Evolutionary conservation across 2,329 filamentous ascomycete genomes (phyloP).

Genomic region (Arthroderma sp.): DNA sequence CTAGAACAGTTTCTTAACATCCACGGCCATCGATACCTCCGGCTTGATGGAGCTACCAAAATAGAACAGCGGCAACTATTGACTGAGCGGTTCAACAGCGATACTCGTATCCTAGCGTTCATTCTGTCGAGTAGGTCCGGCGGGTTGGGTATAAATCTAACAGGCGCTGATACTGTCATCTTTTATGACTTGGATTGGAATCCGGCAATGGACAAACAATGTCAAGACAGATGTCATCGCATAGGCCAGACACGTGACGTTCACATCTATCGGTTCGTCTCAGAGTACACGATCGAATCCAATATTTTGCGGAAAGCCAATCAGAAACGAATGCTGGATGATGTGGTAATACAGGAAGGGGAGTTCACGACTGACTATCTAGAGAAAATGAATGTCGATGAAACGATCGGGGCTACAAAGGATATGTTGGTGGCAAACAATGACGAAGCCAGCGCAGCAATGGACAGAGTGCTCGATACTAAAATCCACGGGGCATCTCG

Average conservation of each 20-base stretch:
- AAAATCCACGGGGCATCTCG: constrained; percentile 52
- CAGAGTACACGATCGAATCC: constrained; percentile 89
- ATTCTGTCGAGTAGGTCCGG: constrained; percentile 91
- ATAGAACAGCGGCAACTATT: constrained; percentile 91
- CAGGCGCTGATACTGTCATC: constrained; percentile 92
- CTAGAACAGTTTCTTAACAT: constrained; percentile 97
- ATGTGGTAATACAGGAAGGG: constrained; percentile 95
- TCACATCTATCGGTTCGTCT: constrained; percentile 90
- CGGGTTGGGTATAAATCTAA: constrained; percentile 89
- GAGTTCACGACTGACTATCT: constrained; percentile 97
- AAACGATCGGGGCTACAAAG: constrained; percentile 48
- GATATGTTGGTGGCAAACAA: constrained; percentile 43
- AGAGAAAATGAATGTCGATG: constrained; percentile 58
- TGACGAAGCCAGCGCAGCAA: constrained; percentile 64
- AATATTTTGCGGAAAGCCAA: constrained; percentile 95
- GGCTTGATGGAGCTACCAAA: constrained; percentile 90
- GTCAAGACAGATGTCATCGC: constrained; percentile 90
- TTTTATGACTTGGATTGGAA: constrained; percentile 99
- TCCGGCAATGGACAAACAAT: constrained; percentile 98
- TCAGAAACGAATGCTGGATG: constrained; percentile 94
- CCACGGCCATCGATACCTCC: constrained; percentile 90
- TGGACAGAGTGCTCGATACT: constrained; percentile 71
- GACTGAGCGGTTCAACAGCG: constrained; percentile 93
- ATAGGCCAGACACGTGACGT: constrained; percentile 97
- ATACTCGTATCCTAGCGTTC: constrained; percentile 82